Percentiles rank a stretch among this genome's conserved stretches.
Evolutionary conservation across 164 flowering plant genomes (phyloP).

Genomic region (Litsea cubeba): DNA sequence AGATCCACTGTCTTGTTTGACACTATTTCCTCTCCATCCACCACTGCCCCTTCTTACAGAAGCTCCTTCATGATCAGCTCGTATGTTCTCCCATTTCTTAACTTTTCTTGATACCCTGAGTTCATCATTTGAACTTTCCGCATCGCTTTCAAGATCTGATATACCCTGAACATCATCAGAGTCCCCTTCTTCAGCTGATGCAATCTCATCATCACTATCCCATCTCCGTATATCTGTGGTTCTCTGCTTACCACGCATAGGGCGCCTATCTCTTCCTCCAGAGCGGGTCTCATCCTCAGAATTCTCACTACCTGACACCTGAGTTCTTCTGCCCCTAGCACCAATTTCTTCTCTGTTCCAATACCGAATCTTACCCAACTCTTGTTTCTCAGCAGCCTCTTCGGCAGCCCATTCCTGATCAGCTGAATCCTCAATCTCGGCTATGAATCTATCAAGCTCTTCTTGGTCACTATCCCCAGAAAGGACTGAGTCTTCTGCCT

Average conservation of each 20-base stretch:
- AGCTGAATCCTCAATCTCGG: conserved; percentile 95
- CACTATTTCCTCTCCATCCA: conserved; percentile 1
- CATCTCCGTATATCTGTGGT: conserved; percentile 9
- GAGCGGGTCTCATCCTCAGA: conserved; percentile 34
- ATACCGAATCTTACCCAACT: conserved; percentile 55
- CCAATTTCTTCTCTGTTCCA: conserved; percentile 62
- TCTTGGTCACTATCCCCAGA: conserved; percentile 74
- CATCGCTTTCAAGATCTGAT: conserved; percentile 29
- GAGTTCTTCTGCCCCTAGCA: conserved; percentile 47
- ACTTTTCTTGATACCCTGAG: conserved; percentile 3
- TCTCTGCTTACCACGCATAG: conserved; percentile 19
- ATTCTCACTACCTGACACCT: conserved; percentile 21
- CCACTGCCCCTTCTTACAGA: conserved; percentile 19
- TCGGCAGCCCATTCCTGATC: conserved; percentile 88
- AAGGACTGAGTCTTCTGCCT: conserved; percentile 28
- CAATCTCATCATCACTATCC: conserved; percentile 29
- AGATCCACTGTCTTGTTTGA: conserved; percentile 26
- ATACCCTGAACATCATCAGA: conserved; percentile 23
- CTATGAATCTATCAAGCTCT: conserved; percentile 87
- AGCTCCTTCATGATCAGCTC: conserved; percentile 12
- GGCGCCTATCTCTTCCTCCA: conserved; percentile 32
- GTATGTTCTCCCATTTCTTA: conserved; percentile 13
- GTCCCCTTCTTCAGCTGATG: conserved; percentile 39
- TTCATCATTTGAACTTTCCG: conserved; percentile 21
- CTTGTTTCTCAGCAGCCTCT: conserved; percentile 86